Evolutionary conservation across 2,329 filamentous ascomycete genomes (phyloP).

Genomic region (Colletotrichum sp.): DNA sequence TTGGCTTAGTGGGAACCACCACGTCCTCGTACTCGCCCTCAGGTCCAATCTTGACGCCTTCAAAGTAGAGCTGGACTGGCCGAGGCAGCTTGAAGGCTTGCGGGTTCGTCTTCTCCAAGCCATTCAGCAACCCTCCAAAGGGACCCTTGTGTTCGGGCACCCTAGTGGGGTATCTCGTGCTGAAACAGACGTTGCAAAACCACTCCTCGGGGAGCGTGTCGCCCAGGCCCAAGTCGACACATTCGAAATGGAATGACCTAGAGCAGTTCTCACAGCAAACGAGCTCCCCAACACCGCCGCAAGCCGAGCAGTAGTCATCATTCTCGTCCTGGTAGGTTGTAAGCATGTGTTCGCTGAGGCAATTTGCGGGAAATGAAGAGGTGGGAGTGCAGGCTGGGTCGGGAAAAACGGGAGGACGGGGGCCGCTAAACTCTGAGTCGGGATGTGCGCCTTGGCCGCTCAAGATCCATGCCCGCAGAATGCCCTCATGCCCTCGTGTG

Average conservation of each 20-base stretch:
- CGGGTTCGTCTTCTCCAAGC: slow-evolving; percentile 72
- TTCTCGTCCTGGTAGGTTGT: slow-evolving; percentile 67
- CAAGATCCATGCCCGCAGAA: neutral
- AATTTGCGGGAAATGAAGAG: slow-evolving; percentile 17
- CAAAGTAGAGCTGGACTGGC: slow-evolving; percentile 76
- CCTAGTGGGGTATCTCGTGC: slow-evolving; percentile 51
- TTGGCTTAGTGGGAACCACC: slow-evolving; percentile 61
- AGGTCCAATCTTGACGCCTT: slow-evolving; percentile 76
- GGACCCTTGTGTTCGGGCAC: slow-evolving; percentile 53
- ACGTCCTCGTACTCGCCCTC: slow-evolving; percentile 82
- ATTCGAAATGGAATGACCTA: slow-evolving; percentile 88
- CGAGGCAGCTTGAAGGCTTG: slow-evolving; percentile 75
- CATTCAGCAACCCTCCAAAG: slow-evolving; percentile 68
- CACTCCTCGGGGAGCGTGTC: slow-evolving; percentile 76
- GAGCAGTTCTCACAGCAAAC: slow-evolving; percentile 94
- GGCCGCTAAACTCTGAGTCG: slow-evolving; percentile 24
- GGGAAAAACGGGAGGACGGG: slow-evolving; percentile 31
- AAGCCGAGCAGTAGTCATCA: slow-evolving; percentile 89
- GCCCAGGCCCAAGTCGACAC: slow-evolving; percentile 80
- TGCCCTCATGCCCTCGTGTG: neutral
- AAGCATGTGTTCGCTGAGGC: slow-evolving; percentile 31
- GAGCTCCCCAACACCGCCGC: slow-evolving; percentile 81
- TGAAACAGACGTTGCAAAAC: slow-evolving; percentile 79
- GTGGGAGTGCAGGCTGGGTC: slow-evolving; percentile 18
- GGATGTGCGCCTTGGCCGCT: slow-evolving; percentile 9